Evolutionary conservation across 352 stramenopile genomes (phyloP).

Genomic region (Phytopythium mirpurense): DNA sequence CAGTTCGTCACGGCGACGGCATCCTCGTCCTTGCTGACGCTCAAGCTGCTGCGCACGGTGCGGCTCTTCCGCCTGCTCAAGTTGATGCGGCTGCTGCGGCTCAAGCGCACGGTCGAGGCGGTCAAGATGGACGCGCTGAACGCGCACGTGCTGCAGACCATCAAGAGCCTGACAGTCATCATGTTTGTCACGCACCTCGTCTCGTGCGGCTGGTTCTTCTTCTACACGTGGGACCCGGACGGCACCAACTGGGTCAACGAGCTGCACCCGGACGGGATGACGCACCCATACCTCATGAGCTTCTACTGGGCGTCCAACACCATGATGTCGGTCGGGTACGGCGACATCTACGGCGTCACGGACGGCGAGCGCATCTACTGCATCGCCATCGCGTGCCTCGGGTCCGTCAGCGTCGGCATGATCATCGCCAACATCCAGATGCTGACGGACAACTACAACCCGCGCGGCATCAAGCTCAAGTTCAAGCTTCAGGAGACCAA

Average conservation of each 20-base stretch:
- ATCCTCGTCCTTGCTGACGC: slow-evolving; percentile 48
- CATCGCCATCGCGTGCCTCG: slow-evolving; percentile 79
- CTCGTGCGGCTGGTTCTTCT: slow-evolving; percentile 74
- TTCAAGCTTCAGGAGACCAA: slow-evolving; percentile 76
- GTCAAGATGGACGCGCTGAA: slow-evolving; percentile 77
- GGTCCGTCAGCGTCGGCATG: slow-evolving; percentile 86
- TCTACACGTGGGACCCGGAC: slow-evolving; percentile 74
- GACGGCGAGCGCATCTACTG: slow-evolving; percentile 78
- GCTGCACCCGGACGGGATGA: slow-evolving; percentile 31
- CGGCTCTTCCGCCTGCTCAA: slow-evolving; percentile 70
- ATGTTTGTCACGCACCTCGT: slow-evolving; percentile 79
- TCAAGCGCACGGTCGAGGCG: slow-evolving; percentile 55
- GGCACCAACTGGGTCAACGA: slow-evolving; percentile 70
- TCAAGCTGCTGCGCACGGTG: slow-evolving; percentile 74
- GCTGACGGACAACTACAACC: slow-evolving; percentile 90
- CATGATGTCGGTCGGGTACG: slow-evolving; percentile 92
- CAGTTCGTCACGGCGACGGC: slow-evolving; percentile 35
- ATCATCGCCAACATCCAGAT: slow-evolving; percentile 92
- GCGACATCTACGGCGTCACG: slow-evolving; percentile 84
- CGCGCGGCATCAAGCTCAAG: slow-evolving; percentile 62
- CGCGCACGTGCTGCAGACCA: slow-evolving; percentile 66
- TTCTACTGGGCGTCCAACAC: slow-evolving; percentile 93
- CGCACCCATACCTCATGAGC: slow-evolving; percentile 79
- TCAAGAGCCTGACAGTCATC: slow-evolving; percentile 64
- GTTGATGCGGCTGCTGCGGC: slow-evolving; percentile 59